A percentile compares a stretch with the other conserved stretches of the same genome.
Conservation (phyloP, 306 rosid genomes). For the Castanea crenata region DNA sequence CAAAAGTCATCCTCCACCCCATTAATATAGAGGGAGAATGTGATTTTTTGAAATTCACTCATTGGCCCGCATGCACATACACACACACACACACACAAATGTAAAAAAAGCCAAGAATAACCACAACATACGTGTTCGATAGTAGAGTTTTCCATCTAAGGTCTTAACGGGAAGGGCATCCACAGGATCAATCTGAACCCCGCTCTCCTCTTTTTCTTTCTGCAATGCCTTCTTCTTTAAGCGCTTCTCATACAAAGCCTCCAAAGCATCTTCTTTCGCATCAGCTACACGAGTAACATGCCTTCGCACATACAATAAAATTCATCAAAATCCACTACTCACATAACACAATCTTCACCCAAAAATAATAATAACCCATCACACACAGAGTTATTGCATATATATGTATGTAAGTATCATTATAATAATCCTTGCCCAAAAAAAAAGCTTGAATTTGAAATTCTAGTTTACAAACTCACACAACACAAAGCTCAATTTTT, state of each 20-base stretch:
- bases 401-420: too few relatives aligned
- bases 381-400: background rate
- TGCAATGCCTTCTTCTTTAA: constrained; percentile 51
- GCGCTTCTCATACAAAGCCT: constrained; percentile 81
- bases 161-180: constrained; percentile 93
- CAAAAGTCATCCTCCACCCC: too few relatives aligned
- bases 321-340: background rate
- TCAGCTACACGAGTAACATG: constrained; percentile 92
- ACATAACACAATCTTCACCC: background rate
- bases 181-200: constrained; percentile 67
- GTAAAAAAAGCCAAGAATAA: background rate
- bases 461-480: too few relatives aligned
- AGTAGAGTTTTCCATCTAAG: constrained; percentile 68
- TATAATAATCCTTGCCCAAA: too few relatives aligned
- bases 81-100: background rate
- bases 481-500: too few relatives aligned
- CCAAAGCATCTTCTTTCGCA: constrained; percentile 84
- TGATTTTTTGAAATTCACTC: too few relatives aligned
- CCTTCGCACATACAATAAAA: constrained; percentile 38
- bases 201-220: constrained; percentile 55
- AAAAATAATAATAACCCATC: background rate
- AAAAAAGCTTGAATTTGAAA: too few relatives aligned
- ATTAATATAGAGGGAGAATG: too few relatives aligned
- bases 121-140: constrained; percentile 46
- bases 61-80: background rate